These are phyloP conservation scores for Tubosaeta brunneosetosa DNA, from an alignment of 768 basidiomycete genomes.

Conservation along the genomic window DNA sequence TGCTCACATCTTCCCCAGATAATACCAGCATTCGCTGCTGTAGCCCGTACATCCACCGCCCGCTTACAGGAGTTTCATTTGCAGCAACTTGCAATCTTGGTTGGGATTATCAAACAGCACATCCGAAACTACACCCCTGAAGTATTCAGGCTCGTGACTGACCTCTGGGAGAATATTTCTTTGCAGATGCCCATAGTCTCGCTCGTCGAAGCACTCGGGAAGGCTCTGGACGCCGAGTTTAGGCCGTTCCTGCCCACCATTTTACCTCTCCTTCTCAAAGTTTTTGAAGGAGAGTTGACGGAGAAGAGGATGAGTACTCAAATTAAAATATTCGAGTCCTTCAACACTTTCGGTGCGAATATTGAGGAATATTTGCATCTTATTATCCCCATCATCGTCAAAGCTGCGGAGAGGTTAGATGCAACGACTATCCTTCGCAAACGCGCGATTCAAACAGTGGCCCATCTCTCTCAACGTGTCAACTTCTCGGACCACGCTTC, in stretches of 20 bases:
- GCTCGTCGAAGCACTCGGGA: constrained; percentile 87
- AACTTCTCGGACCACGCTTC: constrained; percentile 98
- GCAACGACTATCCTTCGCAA: constrained; percentile 72
- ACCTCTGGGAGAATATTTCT: constrained; percentile 82
- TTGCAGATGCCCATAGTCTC: constrained; percentile 91
- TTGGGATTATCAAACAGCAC: constrained; percentile 96
- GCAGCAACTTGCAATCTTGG: constrained; percentile 91
- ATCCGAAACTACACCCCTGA: constrained; percentile 87
- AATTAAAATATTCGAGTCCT: constrained; percentile 90
- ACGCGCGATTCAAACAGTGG: constrained; percentile 87
- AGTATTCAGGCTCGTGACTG: constrained; percentile 78
- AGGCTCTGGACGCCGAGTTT: constrained; percentile 94
- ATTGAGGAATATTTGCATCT: constrained; percentile 98
- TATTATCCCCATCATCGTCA: constrained; percentile 91
- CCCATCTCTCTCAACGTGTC: constrained; percentile 83
- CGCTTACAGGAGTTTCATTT: constrained; percentile 90
- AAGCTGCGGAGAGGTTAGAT: constrained; percentile 81
- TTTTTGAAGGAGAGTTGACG: constrained; percentile 82
- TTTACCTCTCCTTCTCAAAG: constrained; percentile 82
- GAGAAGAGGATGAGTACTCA: constrained; percentile 77
- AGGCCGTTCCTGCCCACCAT: constrained; percentile 92
- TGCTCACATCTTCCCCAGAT: constrained; percentile 47
- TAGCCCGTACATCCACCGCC: constrained; percentile 77
- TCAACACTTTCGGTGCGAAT: constrained; percentile 91
- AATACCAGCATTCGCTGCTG: constrained; percentile 89